Evolutionary conservation across 2,329 filamentous ascomycete genomes (phyloP), one percentile per base, ranked within the genome.

Genomic region (Seiridium cupressi): DNA sequence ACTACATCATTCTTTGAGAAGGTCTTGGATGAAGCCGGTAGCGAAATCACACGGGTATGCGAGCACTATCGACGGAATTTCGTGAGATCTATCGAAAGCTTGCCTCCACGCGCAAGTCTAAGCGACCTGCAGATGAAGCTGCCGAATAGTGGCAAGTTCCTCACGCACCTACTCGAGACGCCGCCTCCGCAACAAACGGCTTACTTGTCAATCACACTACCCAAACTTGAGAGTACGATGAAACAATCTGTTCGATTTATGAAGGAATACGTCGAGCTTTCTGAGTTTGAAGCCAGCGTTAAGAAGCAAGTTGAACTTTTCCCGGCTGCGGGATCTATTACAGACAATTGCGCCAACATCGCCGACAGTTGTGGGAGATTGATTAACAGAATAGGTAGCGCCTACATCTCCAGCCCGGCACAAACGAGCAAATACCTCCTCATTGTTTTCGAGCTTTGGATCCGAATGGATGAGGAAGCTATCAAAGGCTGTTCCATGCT

Each of bases 371-470:
- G 82, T 10, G 42, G 68, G 1, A 38, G 63, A 1, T 78, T 82
- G 56, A 61, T 80, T 0, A 40, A 64, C 0, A 55, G 63, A 1
- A 72, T 77, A 1, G 64, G 68, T 0, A 63, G 73, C 0, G 65
- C 71, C 0, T 85, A 84, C 61, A 64, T 76, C 0, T 61, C 65
- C 3, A 77, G 82, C 60, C 74, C 79, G 0, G 81, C 83, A 54
- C 76, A 82, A 32, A 80, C 78, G 63, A 86, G 85, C 35, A 60
- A 71, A 0, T 77, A 83, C 64, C 69, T 89, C 0, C 74, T 90
- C 1, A 77, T 73, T 6, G 48, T 85, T 0, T 79, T 89, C 66
- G 81, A 85, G 55, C 63, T 87, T 0, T 91, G 87, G 87, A 68
- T 82, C 3, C 65, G 69, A 1, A 78, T 89, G 68, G 88, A 91